These are phyloP conservation scores for Echites panduratus DNA, from an alignment of 257 asterid species.

Conservation along the genomic window DNA sequence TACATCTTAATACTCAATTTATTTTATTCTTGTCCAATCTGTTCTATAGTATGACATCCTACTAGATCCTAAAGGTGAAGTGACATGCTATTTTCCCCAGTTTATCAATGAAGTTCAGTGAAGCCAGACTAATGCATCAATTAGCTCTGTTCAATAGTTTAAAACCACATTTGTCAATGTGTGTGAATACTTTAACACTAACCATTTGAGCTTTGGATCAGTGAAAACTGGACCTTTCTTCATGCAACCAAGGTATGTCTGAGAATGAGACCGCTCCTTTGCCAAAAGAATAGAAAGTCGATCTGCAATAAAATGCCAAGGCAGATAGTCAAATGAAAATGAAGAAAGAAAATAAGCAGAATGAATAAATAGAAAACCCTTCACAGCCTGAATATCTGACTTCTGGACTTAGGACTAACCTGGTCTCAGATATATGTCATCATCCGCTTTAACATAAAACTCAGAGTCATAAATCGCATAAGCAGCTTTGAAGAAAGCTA, in stretches of 20 bases:
- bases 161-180: background rate
- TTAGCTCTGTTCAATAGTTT: background rate
- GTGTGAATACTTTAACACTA: constrained; percentile 26
- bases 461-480: constrained; percentile 87
- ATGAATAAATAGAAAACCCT: constrained; percentile 4
- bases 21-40: background rate
- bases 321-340: background rate
- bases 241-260: constrained; percentile 97
- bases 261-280: constrained; percentile 89
- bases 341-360: constrained; percentile 18
- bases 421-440: constrained; percentile 93
- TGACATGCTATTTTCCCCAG: background rate
- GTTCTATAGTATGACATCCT: background rate
- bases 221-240: constrained; percentile 96
- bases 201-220: constrained; percentile 96
- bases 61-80: background rate
- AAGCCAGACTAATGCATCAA: background rate
- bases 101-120: background rate
- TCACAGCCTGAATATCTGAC: constrained; percentile 1
- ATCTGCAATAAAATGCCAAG: constrained; percentile 35
- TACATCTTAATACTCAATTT: background rate
- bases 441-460: constrained; percentile 96
- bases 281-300: constrained; percentile 93
- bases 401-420: constrained; percentile 40
- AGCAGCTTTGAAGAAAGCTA: constrained; percentile 97